phyloP scores from a whole-genome alignment of 495 filamentous ascomycete genomes.

The Delitschia confertaspora region DNA sequence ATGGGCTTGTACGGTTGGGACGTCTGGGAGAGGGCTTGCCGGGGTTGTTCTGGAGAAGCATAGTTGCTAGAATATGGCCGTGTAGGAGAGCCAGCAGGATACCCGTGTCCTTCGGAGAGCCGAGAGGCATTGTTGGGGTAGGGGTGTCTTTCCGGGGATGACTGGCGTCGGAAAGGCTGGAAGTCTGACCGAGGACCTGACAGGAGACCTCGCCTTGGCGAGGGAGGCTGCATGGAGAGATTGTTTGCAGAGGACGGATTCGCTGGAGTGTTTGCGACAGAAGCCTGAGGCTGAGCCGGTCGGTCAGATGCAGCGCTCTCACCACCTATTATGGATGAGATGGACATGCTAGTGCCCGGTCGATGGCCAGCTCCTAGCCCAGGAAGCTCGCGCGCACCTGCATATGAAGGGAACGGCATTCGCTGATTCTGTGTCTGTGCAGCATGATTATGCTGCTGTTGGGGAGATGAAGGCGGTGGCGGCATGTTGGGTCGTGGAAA shows the following conservation, averaged over 20 bases:
- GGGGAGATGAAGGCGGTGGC: slow-evolving; percentile 52
- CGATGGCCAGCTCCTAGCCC: slow-evolving; percentile 42
- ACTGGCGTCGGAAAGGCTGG: slow-evolving; percentile 16
- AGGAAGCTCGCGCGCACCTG: slow-evolving; percentile 44
- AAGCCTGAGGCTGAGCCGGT: slow-evolving; percentile 21
- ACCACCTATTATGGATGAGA: slow-evolving; percentile 77
- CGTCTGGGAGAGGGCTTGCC: slow-evolving; percentile 12
- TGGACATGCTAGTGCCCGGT: slow-evolving; percentile 82
- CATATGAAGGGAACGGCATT: slow-evolving; percentile 37
- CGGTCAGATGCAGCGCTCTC: slow-evolving; percentile 24
- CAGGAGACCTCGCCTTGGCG: slow-evolving; percentile 26
- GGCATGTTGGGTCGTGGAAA: slow-evolving; percentile 50
- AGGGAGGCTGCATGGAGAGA: slow-evolving; percentile 34
- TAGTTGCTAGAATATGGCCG: slow-evolving; percentile 18
- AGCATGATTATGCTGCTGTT: slow-evolving; percentile 42
- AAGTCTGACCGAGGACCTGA: slow-evolving; percentile 24
- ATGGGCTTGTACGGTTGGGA: slow-evolving; percentile 24
- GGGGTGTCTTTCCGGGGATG: slow-evolving; percentile 25
- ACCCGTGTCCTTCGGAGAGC: slow-evolving; percentile 13
- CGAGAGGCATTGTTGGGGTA: slow-evolving; percentile 12
- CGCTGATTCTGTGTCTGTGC: slow-evolving; percentile 9
- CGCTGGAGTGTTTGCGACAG: slow-evolving; percentile 13
- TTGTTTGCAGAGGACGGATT: slow-evolving; percentile 13
- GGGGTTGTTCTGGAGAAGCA: slow-evolving; percentile 26
- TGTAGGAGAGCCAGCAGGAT: slow-evolving; percentile 20